Evolutionary conservation across 2,329 filamentous ascomycete species (phyloP), one percentile per base, ranked within the genome.

Genomic region (Zymoseptoria ardabiliae): DNA sequence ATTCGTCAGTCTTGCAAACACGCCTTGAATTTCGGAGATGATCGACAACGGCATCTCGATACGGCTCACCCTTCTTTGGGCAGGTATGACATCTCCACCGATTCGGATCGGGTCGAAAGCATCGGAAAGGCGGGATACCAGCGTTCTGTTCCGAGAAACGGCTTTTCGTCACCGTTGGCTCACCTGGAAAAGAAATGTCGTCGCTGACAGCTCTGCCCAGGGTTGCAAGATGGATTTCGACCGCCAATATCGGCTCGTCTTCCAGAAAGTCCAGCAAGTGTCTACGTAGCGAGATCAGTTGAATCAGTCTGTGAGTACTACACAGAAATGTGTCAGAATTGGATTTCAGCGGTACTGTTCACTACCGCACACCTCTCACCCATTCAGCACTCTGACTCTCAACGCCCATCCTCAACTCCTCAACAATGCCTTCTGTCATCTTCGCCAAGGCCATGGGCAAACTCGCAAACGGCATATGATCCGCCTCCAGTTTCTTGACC

Each of bases 381-480:
- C 54, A 48, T 22, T 21, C 50, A 51, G 17, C n/a, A 51, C 3
- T 7, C 17, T 4, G 17, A 50, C 21, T 51, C 52, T 22, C 35
- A 28, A 11, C 13, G 28, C 49, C 54, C 10, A 1, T 23, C 23
- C 28, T 53, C 22, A 61, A 50, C 55, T 58, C 63, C 30, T 6
- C 35, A 3, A 60, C 55, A 55, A 63, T 52, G 3, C 57, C 57
- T 41, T 51, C 58, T 28, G 53, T 57, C 30, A 61, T 6, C 51
- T 51, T 25, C 5, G 57, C 63, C 57, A 64, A 48, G 0, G 41
- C 11, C 20, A 58, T 53, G 20, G 61, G 61, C 48, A 30, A 19
- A 41, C 58, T 59, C 1, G 58, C 61, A 59, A 64, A 64, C 25
- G 61, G 58, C 0, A 56, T 55, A 45, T 64, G 63, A 58, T 64